A percentile compares a stretch with the other conserved stretches of the same genome.
These are phyloP conservation scores for Lycium barbarum DNA, from an alignment of 257 asterid species.

Conservation along the genomic window DNA sequence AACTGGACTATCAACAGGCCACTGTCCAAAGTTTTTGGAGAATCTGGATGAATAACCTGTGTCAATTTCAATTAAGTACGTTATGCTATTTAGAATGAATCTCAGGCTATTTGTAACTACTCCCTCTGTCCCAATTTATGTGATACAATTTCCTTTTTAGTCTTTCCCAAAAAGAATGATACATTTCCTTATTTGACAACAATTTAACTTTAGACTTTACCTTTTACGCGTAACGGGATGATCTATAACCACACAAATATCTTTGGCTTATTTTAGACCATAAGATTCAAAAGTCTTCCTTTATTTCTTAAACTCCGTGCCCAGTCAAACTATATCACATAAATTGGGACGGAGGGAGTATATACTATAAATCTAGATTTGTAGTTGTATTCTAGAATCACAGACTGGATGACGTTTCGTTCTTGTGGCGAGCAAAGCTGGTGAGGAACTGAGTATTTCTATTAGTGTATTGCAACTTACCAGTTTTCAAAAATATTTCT, in stretches of 20 bases:
- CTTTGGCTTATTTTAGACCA: no score
- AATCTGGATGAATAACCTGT: slow-evolving; percentile 17
- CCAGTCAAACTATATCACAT: no score
- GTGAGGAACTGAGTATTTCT: neutral
- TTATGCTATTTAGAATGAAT: neutral
- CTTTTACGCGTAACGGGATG: no score
- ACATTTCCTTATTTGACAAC: no score
- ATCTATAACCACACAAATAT: no score
- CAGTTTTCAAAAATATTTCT: neutral
- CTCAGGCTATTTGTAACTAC: neutral
- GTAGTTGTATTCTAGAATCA: neutral
- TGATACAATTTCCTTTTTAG: no score
- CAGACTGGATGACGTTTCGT: neutral
- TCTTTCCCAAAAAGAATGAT: no score
- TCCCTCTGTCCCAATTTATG: no score
- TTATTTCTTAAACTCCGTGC: no score
- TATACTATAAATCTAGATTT: neutral
- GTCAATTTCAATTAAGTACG: neutral
- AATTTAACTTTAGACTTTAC: no score
- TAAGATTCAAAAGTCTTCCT: no score
- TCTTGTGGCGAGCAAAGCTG: neutral
- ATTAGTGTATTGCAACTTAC: neutral
- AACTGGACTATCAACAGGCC: neutral
- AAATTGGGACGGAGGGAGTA: no score
- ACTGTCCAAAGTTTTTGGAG: neutral